Evolutionary conservation across 108 stramenopile genomes (phyloP).

Genomic region (Asterionellopsis glacialis): DNA sequence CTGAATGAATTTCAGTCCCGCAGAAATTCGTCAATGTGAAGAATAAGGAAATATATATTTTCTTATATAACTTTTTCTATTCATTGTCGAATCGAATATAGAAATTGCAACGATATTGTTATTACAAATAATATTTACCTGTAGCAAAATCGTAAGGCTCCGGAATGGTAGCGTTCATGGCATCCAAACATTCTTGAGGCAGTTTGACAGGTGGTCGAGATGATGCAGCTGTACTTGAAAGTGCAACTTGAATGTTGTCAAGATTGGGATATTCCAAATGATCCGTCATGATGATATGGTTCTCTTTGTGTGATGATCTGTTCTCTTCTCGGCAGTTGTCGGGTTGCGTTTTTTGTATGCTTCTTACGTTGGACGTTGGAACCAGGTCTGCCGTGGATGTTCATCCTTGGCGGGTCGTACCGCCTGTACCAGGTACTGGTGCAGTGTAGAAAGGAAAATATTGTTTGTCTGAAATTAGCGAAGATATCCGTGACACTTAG

Average conservation of each 20-base stretch:
- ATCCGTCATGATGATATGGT: constrained; percentile 1
- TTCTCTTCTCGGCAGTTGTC: too few species aligned
- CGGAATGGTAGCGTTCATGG: constrained; percentile 2
- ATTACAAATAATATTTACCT: constrained; percentile 17
- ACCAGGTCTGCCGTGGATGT: too few species aligned
- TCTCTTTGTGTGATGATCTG: constrained; percentile 4
- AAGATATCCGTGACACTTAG: too few species aligned
- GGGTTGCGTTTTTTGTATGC: too few species aligned
- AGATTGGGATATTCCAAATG: constrained; percentile 27
- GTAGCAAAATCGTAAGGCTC: constrained; percentile 15
- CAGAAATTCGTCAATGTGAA: constrained; percentile 2
- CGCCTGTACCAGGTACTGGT: too few species aligned
- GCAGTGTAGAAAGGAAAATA: too few species aligned
- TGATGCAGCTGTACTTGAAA: constrained; percentile 9
- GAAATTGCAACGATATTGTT: too few species aligned
- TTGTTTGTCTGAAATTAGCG: too few species aligned
- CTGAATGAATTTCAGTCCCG: constrained; percentile 7
- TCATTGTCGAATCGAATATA: too few species aligned
- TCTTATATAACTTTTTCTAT: neutral
- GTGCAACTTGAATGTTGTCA: constrained; percentile 12
- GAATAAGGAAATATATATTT: neutral
- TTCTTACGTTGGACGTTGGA: too few species aligned
- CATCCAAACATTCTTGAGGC: constrained; percentile 16
- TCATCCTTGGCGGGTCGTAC: too few species aligned
- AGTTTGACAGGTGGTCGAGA: constrained; percentile 27